Conservation (phyloP, 1,284 basidiomycete genomes). For the Laetiporus sulphureus region DNA sequence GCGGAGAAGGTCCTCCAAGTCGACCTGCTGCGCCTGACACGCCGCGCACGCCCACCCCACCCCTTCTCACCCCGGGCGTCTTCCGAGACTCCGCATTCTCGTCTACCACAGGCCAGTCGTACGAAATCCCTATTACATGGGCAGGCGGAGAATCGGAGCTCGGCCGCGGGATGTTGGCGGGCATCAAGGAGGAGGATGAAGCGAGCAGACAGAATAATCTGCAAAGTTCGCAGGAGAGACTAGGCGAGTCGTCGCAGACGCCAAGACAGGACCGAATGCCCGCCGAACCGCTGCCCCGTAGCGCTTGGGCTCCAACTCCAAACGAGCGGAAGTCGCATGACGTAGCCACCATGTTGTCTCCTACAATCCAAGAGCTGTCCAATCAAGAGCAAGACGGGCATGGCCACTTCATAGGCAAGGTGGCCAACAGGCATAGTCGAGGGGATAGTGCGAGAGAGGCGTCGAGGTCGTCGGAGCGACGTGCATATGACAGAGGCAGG, state of each 20-base stretch:
- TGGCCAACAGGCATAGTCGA: too few relatives aligned
- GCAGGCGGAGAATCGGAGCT: conserved; percentile 22
- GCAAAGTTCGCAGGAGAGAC: conserved; percentile 3
- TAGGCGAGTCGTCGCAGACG: not conserved
- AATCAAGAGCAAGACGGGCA: conserved; percentile 20
- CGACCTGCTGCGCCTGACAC: conserved; percentile 10
- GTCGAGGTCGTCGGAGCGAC: conserved; percentile 1
- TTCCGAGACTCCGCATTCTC: conserved; percentile 34
- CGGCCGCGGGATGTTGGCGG: conserved; percentile 6
- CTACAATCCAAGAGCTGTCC: conserved; percentile 21
- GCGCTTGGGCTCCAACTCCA: conserved; percentile 20
- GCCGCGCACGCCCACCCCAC: conserved; percentile 23
- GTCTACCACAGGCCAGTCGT: conserved; percentile 22
- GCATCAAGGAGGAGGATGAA: conserved; percentile 5
- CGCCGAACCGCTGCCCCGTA: conserved; percentile 14
- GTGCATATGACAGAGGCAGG: not conserved
- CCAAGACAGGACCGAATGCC: not conserved
- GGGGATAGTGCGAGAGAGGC: conserved; percentile 13
- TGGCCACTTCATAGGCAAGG: conserved; percentile 2
- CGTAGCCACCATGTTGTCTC: conserved; percentile 20
- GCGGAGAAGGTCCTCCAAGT: conserved; percentile 2
- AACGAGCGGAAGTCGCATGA: conserved; percentile 22
- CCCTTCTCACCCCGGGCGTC: conserved; percentile 26
- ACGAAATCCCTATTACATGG: conserved; percentile 29
- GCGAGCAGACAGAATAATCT: not conserved